A percentile compares a stretch with the other conserved stretches of the same genome.
Conservation (phyloP, 192 early-diverging fungal species). For the Podila horticola region DNA sequence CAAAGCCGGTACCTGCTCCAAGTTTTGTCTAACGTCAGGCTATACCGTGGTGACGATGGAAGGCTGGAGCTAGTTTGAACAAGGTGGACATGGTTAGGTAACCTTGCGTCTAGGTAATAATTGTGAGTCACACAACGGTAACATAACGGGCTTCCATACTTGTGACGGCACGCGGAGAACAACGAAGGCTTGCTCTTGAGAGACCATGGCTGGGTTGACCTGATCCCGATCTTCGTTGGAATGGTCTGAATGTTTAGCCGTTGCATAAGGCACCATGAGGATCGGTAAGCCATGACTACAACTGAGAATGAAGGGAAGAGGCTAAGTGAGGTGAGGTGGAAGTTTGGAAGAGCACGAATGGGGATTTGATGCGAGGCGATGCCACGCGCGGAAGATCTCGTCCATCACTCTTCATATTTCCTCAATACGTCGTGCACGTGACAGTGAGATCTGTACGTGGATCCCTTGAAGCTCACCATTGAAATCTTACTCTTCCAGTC, state of each 20-base stretch:
- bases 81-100: too few species aligned
- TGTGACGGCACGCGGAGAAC: slow-evolving; percentile 5
- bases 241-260: slow-evolving; percentile 8
- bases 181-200: background rate
- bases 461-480: background rate
- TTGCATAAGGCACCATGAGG: slow-evolving; percentile 32
- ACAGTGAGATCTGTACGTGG: background rate
- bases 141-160: slow-evolving; percentile 1
- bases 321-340: background rate
- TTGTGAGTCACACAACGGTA: background rate
- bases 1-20: too few species aligned
- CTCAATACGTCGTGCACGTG: background rate
- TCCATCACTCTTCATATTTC: too few species aligned
- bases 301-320: background rate
- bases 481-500: background rate
- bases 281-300: slow-evolving; percentile 20
- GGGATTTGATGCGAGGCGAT: background rate
- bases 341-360: background rate
- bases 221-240: slow-evolving; percentile 2
- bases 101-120: too few species aligned
- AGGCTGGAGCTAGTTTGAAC: too few species aligned
- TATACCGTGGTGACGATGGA: too few species aligned
- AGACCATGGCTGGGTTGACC: background rate
- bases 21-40: too few species aligned
- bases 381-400: too few species aligned